Base-by-base conservation (phyloP, 2,329 filamentous ascomycete species). In the Exophiala calicioides region DNA sequence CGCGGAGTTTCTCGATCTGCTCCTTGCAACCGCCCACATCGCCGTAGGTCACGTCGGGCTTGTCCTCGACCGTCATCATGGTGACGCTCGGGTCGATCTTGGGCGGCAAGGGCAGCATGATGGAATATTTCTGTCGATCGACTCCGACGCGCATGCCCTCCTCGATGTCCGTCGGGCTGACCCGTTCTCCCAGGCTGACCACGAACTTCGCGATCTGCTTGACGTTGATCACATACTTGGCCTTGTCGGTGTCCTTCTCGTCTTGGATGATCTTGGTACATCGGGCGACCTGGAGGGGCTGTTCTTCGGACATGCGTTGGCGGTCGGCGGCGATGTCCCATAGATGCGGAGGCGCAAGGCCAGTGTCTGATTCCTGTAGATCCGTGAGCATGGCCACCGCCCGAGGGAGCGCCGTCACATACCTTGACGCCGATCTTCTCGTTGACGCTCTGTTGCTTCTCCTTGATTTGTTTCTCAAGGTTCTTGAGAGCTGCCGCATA, bases 21-120 rank as follows among this genome's bases (percentile, higher is more conserved):
- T 98, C 93, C 73, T 98, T 98, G 81, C 90, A 97, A 46, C 93
- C 93, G 72, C 93, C 93, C 30, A 98, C 91, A 75, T 98, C 93
- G 60, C 93, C 93, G 62, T 98, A 98, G 54, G 93, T 98, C 53
- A 98, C 93, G 68, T 98, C 93, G 12, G 93, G 93, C 78, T 98
- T 98, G 75, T 98, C 93, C 76, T 98, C 93, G 56, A 98, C 93
- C 39, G 93, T 97, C 93, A 98, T 98, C 93, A 98, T 98, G 29
- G 93, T 98, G 58, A 98, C 93, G 60, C 88, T 95, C 43, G 93
- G 91, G 65, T 98, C 93, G 74, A 98, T 98, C 79, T 97, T 98
- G 26, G 93, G 93, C 32, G 93, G 93, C 44, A 98, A 75, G 26
- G 93, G 93, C 36, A 98, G 79, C 69, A 98, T 84, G 63, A 98